Base-by-base conservation (phyloP, 2,329 filamentous ascomycete species). In the Didymella pinodella region DNA sequence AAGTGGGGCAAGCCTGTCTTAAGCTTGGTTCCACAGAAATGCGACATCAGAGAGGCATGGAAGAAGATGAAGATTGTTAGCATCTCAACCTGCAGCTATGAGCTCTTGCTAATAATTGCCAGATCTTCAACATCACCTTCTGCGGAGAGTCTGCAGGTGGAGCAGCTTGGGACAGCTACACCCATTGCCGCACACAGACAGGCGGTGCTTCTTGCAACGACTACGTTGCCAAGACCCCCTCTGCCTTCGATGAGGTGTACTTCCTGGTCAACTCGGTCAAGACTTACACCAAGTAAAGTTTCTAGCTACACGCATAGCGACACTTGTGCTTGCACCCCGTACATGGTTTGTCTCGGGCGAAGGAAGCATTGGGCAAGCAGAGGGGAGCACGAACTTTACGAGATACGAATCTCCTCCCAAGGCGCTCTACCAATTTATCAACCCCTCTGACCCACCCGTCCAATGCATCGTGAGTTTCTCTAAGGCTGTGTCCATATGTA, bases 151-250 rank as follows among this genome's bases (percentile, higher is more conserved):
- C 48, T 31, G 58, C 59, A 12, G 56, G 54, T 16, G 62, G 47
- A 7, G 80, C 53, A 36, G 59, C 88, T 29, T 95, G 89, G 87
- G 67, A 71, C 48, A 46, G 38, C 11, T 45, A 61, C 31, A 58
- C 54, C 3, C 20, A 45, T 14, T 66, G 60, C 43, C 48, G 46
- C 14, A 34, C 46, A 2, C 46, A 43, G 38, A 71, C 69, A 22
- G 79, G 85, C 58, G 88, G 85, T 0, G 61, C 75, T 40, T 87
- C 55, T 8, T 72, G 69, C 48, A 49, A 61, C 29, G 57, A 54
- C 12, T 71, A 54, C 53, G 68, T 74, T 45, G 51, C 59, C 18
- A 48, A 61, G 31, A 61, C 65, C 11, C 69, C 69, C 1, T 29
- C 55, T 7, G 65, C 63, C 3, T 70, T 73, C 28, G 44, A 36